Evolutionary conservation across 2,329 filamentous ascomycete species (phyloP), one percentile per base, ranked within the genome.

Genomic region (Hypoxylon sp.): DNA sequence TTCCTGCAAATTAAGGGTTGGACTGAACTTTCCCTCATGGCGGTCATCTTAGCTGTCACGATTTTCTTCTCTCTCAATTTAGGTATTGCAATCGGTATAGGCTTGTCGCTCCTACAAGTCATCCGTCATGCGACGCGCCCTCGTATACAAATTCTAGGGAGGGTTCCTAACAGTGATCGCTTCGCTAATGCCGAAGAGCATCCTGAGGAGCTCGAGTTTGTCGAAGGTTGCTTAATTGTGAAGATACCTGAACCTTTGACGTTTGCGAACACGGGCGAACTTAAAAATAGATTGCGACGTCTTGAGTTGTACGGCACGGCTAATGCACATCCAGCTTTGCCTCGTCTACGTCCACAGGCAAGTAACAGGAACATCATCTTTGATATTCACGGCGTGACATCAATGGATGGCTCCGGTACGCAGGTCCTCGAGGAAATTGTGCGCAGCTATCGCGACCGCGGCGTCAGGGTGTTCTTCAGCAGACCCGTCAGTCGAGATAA

Each of bases 221-320:
- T 98, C 58, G 94, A 98, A 71, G 93, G 95, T 15, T 97, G 93
- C 67, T 84, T 99, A 8, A 97, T 99, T 67, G 93, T 98, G 75
- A 98, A 98, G 84, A 98, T 99, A 61, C 95, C 96, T 0, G 96
- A 99, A 77, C 96, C 96, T 0, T 84, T 99, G 55, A 98, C 95
- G 0, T 99, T 99, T 79, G 95, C 95, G 76, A 99, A 99, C 79
- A 98, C 96, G 0, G 96, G 94, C 51, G 93, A 96, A 73, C 84
- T 99, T 48, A 97, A 97, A 80, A 91, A 91, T 57, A 88, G 96
- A 3, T 85, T 99, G 10, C 87, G 92, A 5, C 85, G 96, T 6
- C 85, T 99, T 1, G 96, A 98, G 80, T 87, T 94, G 21, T 97
- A 98, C 76, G 96, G 96, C n/a, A 95, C 93, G 0, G 90, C 85